Percentiles rank a stretch among this genome's conserved stretches.
These are phyloP conservation scores for Mesembryanthemum crystallinum DNA, from an alignment of 148 eudicot genomes.

Conservation along the genomic window DNA sequence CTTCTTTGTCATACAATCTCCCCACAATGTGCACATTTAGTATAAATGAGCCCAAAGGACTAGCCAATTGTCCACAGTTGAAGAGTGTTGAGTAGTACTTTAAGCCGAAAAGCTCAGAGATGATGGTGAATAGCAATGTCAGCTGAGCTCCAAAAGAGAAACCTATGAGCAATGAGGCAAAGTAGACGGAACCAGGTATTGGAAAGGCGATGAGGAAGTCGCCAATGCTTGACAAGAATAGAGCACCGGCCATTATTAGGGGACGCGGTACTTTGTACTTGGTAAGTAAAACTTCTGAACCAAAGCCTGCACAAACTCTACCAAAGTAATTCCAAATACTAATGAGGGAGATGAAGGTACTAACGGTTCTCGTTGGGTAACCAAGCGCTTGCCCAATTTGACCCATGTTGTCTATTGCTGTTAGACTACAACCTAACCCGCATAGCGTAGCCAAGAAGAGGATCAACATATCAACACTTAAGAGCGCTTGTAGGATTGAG, in stretches of 20 bases:
- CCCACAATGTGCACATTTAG: slow-evolving; percentile 37
- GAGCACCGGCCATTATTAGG: neutral
- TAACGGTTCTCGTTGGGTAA: neutral
- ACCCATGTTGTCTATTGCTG: neutral
- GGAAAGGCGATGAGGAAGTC: slow-evolving; percentile 37
- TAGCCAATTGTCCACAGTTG: slow-evolving; percentile 33
- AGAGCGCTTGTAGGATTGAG: neutral
- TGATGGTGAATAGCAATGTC: slow-evolving; percentile 32
- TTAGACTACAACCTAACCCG: neutral
- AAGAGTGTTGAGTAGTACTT: slow-evolving; percentile 44
- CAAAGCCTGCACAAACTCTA: neutral
- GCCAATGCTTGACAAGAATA: slow-evolving; percentile 18
- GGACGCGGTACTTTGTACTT: neutral
- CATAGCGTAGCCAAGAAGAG: neutral
- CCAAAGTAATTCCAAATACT: slow-evolving; percentile 5
- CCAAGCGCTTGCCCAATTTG: slow-evolving; percentile 4
- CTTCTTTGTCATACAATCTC: slow-evolving; percentile 34
- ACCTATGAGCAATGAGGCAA: slow-evolving; percentile 40
- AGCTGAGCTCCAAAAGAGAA: slow-evolving; percentile 42
- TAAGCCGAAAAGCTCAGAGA: slow-evolving; percentile 45
- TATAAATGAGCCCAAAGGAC: slow-evolving; percentile 38
- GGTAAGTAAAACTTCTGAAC: neutral
- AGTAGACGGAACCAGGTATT: slow-evolving; percentile 25
- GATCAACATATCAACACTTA: neutral
- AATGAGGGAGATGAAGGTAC: neutral